phyloP scores from a whole-genome alignment of 2,329 filamentous ascomycete genomes.

The Verticillium nonalfalfae region DNA sequence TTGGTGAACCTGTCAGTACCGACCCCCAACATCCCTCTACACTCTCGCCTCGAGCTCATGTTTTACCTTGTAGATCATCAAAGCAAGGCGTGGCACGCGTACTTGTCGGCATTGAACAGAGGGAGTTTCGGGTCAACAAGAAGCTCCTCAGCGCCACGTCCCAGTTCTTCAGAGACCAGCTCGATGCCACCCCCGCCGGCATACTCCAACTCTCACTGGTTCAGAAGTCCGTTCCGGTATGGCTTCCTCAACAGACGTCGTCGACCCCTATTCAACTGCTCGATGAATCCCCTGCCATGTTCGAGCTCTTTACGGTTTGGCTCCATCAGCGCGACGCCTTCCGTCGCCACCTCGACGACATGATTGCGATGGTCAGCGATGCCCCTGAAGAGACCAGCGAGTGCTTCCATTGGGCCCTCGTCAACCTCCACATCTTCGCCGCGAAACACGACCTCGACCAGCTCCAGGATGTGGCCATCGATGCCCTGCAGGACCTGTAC shows the following conservation, averaged over 20 bases:
- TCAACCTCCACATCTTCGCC: constrained; percentile 52
- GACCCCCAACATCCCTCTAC: not conserved
- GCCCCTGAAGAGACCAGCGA: constrained; percentile 16
- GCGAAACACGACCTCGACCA: constrained; percentile 40
- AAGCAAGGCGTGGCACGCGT: constrained; percentile 22
- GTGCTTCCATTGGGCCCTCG: constrained; percentile 46
- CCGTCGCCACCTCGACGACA: constrained; percentile 33
- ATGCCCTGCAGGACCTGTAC: constrained; percentile 53
- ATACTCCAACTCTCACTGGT: constrained; percentile 9
- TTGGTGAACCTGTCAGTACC: constrained; percentile 6
- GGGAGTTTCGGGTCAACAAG: constrained; percentile 34
- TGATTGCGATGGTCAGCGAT: constrained; percentile 20
- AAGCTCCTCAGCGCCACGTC: constrained; percentile 39
- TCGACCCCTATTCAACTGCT: constrained; percentile 27
- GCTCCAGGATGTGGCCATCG: constrained; percentile 52
- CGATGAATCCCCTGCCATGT: constrained; percentile 43
- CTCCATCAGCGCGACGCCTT: constrained; percentile 36
- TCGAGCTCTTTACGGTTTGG: constrained; percentile 47
- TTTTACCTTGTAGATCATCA: not conserved
- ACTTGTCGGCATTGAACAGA: constrained; percentile 33
- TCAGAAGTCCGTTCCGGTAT: constrained; percentile 23
- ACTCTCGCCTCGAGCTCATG: not conserved
- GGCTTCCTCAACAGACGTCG: constrained; percentile 20
- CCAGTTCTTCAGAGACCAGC: constrained; percentile 39
- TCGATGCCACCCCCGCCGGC: constrained; percentile 26